These are phyloP conservation scores for Sporothrix luriei DNA, from an alignment of 2,329 filamentous ascomycete genomes.

Conservation along the genomic window DNA sequence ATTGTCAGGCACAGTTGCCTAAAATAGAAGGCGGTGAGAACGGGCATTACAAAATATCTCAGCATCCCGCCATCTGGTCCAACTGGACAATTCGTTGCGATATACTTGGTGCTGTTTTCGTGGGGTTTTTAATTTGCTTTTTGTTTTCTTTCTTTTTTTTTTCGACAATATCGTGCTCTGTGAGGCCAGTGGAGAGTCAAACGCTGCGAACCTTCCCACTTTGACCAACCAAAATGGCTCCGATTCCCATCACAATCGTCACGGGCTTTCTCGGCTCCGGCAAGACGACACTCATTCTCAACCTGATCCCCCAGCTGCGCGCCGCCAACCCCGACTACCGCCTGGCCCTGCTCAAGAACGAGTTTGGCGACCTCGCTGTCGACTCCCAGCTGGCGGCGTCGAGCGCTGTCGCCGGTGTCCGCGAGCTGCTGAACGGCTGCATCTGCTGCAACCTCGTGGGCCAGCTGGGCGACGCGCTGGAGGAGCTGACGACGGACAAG, in stretches of 20 bases:
- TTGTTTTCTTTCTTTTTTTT: neutral
- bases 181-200: neutral
- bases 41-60: constrained; percentile 15
- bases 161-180: no score
- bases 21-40: constrained; percentile 21
- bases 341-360: constrained; percentile 94
- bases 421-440: constrained; percentile 92
- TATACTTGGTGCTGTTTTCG: neutral
- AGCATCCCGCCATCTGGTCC: constrained; percentile 20
- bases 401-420: constrained; percentile 81
- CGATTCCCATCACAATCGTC: constrained; percentile 89
- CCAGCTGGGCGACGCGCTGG: constrained; percentile 78
- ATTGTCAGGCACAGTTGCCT: constrained; percentile 10
- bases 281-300: constrained; percentile 94
- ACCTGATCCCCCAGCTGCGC: constrained; percentile 85
- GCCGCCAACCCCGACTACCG: constrained; percentile 74
- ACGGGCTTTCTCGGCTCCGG: constrained; percentile 96
- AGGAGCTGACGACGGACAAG: constrained; percentile 63
- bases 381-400: constrained; percentile 88
- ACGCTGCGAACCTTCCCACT: no score
- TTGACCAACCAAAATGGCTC: constrained; percentile 52
- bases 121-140: neutral
- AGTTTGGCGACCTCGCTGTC: constrained; percentile 92
- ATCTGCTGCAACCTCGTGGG: constrained; percentile 99
- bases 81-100: constrained; percentile 5